phyloP scores from a whole-genome alignment of 345 rosid genomes.

The Passiflora organensis region DNA sequence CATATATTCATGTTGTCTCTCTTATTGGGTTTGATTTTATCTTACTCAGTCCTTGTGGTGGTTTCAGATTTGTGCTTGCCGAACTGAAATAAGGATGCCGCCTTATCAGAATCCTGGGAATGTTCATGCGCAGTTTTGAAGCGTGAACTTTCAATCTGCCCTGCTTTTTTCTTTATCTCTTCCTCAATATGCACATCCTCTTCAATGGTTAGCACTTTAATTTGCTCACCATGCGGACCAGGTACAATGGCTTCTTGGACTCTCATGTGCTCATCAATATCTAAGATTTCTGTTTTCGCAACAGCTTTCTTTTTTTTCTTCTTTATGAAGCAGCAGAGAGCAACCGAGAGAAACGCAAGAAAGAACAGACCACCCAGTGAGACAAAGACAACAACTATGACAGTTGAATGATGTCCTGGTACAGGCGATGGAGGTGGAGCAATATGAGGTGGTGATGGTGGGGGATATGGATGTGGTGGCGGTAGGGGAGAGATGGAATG shows the following conservation, averaged over 20 bases:
- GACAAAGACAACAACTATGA: slow-evolving; percentile 48
- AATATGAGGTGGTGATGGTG: slow-evolving; percentile 45
- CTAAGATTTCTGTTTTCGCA: slow-evolving; percentile 32
- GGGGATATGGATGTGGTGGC: slow-evolving; percentile 28
- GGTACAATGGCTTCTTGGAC: slow-evolving; percentile 46
- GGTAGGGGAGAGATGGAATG: slow-evolving; percentile 31
- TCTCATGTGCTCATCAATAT: slow-evolving; percentile 43
- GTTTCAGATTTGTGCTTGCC: too few relatives aligned
- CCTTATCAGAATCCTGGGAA: slow-evolving; percentile 15
- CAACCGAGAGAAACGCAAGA: slow-evolving; percentile 57
- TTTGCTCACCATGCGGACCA: slow-evolving; percentile 48
- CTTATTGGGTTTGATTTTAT: background rate
- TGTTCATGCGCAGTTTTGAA: slow-evolving; percentile 19
- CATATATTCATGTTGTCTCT: background rate
- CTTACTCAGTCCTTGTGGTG: slow-evolving; percentile 28
- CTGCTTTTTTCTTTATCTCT: slow-evolving; percentile 33
- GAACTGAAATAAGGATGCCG: too few relatives aligned
- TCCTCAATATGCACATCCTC: slow-evolving; percentile 48
- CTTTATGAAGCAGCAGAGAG: slow-evolving; percentile 46
- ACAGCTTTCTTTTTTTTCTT: slow-evolving; percentile 41
- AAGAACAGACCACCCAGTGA: slow-evolving; percentile 58
- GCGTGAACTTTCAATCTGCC: slow-evolving; percentile 16
- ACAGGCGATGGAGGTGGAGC: slow-evolving; percentile 42
- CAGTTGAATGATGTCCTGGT: slow-evolving; percentile 48
- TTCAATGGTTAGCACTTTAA: slow-evolving; percentile 32